Evolutionary conservation across 1,284 basidiomycete genomes (phyloP), one percentile per base, ranked within the genome.

Genomic region (Tremellales sp.): DNA sequence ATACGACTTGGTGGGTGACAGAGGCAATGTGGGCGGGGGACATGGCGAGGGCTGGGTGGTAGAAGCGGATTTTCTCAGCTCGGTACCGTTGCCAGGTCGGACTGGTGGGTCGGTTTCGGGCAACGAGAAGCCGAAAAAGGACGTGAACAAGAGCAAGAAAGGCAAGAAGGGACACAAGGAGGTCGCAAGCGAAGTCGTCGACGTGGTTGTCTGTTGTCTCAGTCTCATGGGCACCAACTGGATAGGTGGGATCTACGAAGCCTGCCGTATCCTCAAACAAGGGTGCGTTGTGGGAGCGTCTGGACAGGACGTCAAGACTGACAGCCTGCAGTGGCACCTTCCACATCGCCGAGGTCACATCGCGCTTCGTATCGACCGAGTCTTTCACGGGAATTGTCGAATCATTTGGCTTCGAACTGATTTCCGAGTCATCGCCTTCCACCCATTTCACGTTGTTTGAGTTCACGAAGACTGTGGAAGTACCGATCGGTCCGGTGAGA

Each of bases 151-250:
- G 8, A 4, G 13, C 5, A 48, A 45, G 51, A 56, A 84, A 80
- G n/a, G 82, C 37, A 25, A 39, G 3, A 64, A 61, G 49, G 49
- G 46, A n/a, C 59, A 59, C 41, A 41, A 13, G 4, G 51, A 51
- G 13, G 49, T 49, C 26, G 60, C 60, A 17, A 59, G 58, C 23
- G 72, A 88, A 56, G 73, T 96, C 4, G 89, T 89, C 3, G 94
- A 99, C 66, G 85, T 89, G 4, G 91, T 84, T 1, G 85, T 98
- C 24, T 98, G 92, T 69, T 90, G 92, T 37, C 78, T 99, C 53
- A 94, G 90, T 64, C 77, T 99, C 53, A 99, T 99, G 96, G 89
- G 90, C 31, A 89, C 85, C 10, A 97, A 99, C 70, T 99, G 96
- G 96, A 81, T 90, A 13, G 81, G 80, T 22, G 92, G 90, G 68